A percentile compares a stretch with the other conserved stretches of the same genome.
Evolutionary conservation across 2,329 filamentous ascomycete species (phyloP).

Genomic region (Ambrosiella xylebori): DNA sequence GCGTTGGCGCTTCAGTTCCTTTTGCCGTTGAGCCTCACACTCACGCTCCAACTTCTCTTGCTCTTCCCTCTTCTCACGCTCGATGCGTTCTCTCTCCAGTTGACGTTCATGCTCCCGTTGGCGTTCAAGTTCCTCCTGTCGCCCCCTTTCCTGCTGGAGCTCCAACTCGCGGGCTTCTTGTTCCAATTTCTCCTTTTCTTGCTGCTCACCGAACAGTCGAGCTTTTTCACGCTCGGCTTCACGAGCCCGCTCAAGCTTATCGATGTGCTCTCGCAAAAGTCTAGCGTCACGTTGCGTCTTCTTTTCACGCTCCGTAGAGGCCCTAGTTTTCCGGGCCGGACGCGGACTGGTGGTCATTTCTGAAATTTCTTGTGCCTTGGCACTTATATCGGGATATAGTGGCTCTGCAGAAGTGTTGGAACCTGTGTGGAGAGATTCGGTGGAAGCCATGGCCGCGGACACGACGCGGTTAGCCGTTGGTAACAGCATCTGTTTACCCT

Average conservation of each 20-base stretch:
- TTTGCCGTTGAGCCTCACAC: background rate
- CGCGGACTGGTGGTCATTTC: slow-evolving; percentile 22
- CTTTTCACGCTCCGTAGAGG: slow-evolving; percentile 45
- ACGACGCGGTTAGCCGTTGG: slow-evolving; percentile 32
- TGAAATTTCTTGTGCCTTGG: slow-evolving; percentile 4
- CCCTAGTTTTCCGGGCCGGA: slow-evolving; percentile 32
- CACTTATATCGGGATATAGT: slow-evolving; percentile 28
- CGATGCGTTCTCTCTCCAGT: background rate
- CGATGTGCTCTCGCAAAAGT: slow-evolving; percentile 40
- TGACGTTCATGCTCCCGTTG: slow-evolving; percentile 3
- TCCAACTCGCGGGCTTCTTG: slow-evolving; percentile 28
- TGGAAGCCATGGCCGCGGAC: slow-evolving; percentile 28
- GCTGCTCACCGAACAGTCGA: slow-evolving; percentile 38
- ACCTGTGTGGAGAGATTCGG: slow-evolving; percentile 26
- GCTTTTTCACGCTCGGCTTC: slow-evolving; percentile 56
- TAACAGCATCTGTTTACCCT: slow-evolving; percentile 42
- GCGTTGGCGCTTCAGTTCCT: background rate
- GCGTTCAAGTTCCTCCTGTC: slow-evolving; percentile 5
- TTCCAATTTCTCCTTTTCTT: slow-evolving; percentile 27
- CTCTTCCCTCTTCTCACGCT: background rate
- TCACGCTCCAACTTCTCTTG: background rate
- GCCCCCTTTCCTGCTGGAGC: slow-evolving; percentile 14
- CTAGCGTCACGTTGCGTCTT: slow-evolving; percentile 48
- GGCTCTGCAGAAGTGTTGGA: slow-evolving; percentile 19
- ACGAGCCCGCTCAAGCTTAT: slow-evolving; percentile 48